phyloP scores from a whole-genome alignment of 352 stramenopile species.

The Pythium myriotylum region DNA sequence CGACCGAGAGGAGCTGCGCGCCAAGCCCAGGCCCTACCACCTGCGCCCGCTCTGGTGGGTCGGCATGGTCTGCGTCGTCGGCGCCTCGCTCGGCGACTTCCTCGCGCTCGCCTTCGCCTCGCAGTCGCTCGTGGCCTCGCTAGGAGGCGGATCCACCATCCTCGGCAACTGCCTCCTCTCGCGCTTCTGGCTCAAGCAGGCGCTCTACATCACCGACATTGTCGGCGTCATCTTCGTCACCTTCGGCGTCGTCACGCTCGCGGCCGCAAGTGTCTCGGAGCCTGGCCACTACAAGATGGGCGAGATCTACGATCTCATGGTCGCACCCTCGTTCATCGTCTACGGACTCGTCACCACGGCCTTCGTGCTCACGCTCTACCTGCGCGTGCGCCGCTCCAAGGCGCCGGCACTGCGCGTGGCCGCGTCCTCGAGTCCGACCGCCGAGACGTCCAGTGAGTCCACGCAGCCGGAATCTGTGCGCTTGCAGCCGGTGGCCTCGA shows the following conservation, averaged over 20 bases:
- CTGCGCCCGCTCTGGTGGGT: conserved; percentile 88
- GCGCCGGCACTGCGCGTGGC: conserved; percentile 74
- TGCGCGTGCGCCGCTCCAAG: conserved; percentile 80
- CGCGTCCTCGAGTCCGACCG: conserved; percentile 15
- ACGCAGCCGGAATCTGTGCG: conserved; percentile 19
- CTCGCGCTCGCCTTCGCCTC: conserved; percentile 85
- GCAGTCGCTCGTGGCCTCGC: conserved; percentile 83
- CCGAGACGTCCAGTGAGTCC: neutral
- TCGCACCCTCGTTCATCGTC: conserved; percentile 77
- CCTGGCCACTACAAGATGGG: conserved; percentile 85
- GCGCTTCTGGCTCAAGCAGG: conserved; percentile 88
- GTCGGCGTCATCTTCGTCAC: conserved; percentile 75
- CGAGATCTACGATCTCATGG: conserved; percentile 84
- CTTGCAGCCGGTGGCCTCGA: conserved; percentile 16
- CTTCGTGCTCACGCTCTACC: conserved; percentile 83
- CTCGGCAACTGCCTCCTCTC: conserved; percentile 85
- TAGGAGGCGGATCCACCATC: conserved; percentile 82
- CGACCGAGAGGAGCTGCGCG: conserved; percentile 78
- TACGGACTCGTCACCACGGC: conserved; percentile 81
- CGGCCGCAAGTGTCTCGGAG: conserved; percentile 67
- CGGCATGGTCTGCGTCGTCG: conserved; percentile 85
- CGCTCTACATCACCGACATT: conserved; percentile 84
- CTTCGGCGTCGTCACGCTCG: conserved; percentile 79
- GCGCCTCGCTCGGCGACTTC: conserved; percentile 84
- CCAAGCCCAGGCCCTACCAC: conserved; percentile 76